Evolutionary conservation across 2,329 filamentous ascomycete genomes (phyloP).

Genomic region (Sporothrix dimorphospora): DNA sequence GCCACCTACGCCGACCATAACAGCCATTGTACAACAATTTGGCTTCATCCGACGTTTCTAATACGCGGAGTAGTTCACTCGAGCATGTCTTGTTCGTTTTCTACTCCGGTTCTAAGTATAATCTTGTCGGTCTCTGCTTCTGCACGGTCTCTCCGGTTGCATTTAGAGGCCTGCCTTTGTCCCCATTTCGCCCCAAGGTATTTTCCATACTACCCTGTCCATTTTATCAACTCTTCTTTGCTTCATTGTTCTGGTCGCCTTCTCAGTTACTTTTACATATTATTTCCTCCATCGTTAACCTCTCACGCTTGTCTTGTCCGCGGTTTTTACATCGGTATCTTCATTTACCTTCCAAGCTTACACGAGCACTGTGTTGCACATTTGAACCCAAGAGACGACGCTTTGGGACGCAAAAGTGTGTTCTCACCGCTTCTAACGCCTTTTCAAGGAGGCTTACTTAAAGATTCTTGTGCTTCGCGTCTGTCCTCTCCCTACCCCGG

Average conservation of each 20-base stretch:
- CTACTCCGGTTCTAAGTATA: background rate
- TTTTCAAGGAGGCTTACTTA: background rate
- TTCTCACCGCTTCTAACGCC: slow-evolving; percentile 15
- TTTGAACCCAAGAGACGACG: background rate
- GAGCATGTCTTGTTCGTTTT: background rate
- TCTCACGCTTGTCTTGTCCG: background rate
- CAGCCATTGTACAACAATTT: slow-evolving; percentile 13
- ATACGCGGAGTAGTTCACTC: slow-evolving; percentile 13
- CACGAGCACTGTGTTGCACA: background rate
- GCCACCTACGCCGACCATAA: background rate
- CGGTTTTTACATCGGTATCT: background rate
- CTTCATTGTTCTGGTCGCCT: background rate
- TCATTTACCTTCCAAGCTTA: background rate
- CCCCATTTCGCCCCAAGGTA: background rate
- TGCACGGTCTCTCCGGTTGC: background rate
- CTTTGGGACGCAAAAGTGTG: background rate
- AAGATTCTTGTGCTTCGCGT: slow-evolving; percentile 2
- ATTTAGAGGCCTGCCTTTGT: background rate
- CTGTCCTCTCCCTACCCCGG: background rate
- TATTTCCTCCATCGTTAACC: no score
- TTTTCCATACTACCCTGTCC: background rate
- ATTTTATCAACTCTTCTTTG: background rate
- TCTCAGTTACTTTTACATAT: background rate
- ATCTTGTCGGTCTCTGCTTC: background rate
- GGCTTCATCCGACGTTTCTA: slow-evolving; percentile 21